These are phyloP conservation scores for Actinomortierella ambigua DNA, from an alignment of 371 early-diverging fungal species.

Conservation along the genomic window DNA sequence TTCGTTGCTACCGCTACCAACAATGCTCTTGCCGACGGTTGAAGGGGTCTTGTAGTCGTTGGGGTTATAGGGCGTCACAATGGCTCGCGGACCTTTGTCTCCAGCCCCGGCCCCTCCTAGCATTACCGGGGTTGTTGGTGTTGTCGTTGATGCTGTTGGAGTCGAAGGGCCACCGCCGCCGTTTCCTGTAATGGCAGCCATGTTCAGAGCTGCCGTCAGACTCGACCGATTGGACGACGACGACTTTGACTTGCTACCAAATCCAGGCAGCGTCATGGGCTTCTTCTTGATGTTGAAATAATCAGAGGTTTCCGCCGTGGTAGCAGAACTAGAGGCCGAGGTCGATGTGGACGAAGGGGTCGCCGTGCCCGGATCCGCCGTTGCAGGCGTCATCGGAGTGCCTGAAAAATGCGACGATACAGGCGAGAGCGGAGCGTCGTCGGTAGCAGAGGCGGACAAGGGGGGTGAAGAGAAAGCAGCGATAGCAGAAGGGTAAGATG, in stretches of 20 bases:
- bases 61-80: conserved; percentile 44
- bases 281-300: conserved; percentile 36
- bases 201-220: conserved; percentile 25
- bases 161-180: conserved; percentile 27
- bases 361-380: not conserved
- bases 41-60: conserved; percentile 25
- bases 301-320: conserved; percentile 14
- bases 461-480: no score
- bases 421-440: no score
- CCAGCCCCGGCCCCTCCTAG: no score
- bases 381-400: no score
- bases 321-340: not conserved
- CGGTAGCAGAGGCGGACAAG: no score
- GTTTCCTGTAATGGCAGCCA: no score
- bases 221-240: conserved; percentile 14
- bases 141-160: not conserved
- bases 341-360: conserved; percentile 12
- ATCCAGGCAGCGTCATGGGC: not conserved
- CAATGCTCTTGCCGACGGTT: no score
- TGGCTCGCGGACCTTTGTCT: conserved; percentile 13
- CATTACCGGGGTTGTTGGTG: conserved; percentile 1
- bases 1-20: no score
- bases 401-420: no score
- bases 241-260: conserved; percentile 4
- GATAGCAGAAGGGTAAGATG: no score